phyloP scores from a whole-genome alignment of 1,139 yeast species.

The Zygotorulaspora mrakii region DNA sequence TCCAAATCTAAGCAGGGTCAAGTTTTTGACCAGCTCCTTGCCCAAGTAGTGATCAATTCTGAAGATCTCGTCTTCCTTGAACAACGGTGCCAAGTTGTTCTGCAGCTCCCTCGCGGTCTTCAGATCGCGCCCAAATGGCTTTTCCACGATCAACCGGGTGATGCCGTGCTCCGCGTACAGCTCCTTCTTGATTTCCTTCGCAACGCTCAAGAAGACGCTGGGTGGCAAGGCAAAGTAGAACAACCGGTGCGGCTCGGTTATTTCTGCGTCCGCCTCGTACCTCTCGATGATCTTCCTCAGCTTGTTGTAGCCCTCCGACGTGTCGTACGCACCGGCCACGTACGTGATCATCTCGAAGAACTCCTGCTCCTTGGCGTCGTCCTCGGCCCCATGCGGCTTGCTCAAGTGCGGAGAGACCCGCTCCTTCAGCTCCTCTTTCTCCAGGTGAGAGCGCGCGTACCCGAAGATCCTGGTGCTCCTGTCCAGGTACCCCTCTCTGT shows the following conservation, averaged over 20 bases:
- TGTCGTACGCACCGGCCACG: conserved; percentile 75
- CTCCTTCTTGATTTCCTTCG: conserved; percentile 63
- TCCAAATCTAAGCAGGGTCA: conserved; percentile 83
- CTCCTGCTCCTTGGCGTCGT: conserved; percentile 48
- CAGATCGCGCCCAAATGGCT: conserved; percentile 95
- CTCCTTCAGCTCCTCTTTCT: conserved; percentile 59
- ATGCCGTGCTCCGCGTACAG: conserved; percentile 66
- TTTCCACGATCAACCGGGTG: conserved; percentile 85
- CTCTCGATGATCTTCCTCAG: conserved; percentile 54
- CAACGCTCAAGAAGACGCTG: conserved; percentile 78
- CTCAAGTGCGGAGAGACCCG: conserved; percentile 68
- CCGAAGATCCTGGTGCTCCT: conserved; percentile 72
- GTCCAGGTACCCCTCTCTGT: conserved; percentile 77
- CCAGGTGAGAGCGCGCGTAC: conserved; percentile 80
- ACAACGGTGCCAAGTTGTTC: conserved; percentile 71
- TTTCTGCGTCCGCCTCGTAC: conserved; percentile 51
- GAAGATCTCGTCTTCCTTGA: conserved; percentile 85
- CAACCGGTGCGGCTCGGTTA: conserved; percentile 60
- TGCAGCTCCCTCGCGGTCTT: conserved; percentile 75
- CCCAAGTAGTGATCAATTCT: conserved; percentile 97
- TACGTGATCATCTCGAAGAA: conserved; percentile 67
- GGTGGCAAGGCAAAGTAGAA: conserved; percentile 96
- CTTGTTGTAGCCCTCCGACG: conserved; percentile 63
- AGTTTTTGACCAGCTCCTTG: conserved; percentile 95
- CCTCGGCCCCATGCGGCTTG: conserved; percentile 47